Conservation (phyloP, 1,284 basidiomycete genomes). For the Ustilago hordei region DNA sequence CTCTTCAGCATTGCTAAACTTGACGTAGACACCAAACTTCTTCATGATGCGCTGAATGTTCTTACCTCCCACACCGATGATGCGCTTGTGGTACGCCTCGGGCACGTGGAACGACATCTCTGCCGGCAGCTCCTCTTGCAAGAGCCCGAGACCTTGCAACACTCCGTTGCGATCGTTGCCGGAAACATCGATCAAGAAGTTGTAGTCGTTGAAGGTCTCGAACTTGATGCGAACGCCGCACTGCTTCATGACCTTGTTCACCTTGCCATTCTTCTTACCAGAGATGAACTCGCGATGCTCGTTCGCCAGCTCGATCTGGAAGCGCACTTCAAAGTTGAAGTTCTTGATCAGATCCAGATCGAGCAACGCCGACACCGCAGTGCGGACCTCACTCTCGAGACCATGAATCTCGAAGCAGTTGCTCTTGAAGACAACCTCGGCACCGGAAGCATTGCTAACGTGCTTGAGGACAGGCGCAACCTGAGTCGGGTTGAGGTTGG, state of each 20-base stretch:
- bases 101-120: slow-evolving; percentile 99
- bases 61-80: slow-evolving; percentile 97
- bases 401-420: slow-evolving; percentile 98
- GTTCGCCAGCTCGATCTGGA: slow-evolving; percentile 97
- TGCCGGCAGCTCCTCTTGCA: slow-evolving; percentile 97
- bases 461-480: slow-evolving; percentile 87
- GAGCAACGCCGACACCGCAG: slow-evolving; percentile 85
- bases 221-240: slow-evolving; percentile 95
- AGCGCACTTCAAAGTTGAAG: slow-evolving; percentile 96
- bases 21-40: slow-evolving; percentile 98
- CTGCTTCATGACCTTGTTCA: slow-evolving; percentile 73
- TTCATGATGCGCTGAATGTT: slow-evolving; percentile 99
- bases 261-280: slow-evolving; percentile 71
- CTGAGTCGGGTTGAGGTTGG: slow-evolving; percentile 82
- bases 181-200: slow-evolving; percentile 90
- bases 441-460: slow-evolving; percentile 86
- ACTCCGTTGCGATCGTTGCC: slow-evolving; percentile 75
- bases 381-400: slow-evolving; percentile 89
- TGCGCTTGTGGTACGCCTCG: slow-evolving; percentile 97
- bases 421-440: slow-evolving; percentile 95
- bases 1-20: slow-evolving; percentile 98
- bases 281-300: slow-evolving; percentile 96
- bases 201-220: slow-evolving; percentile 98
- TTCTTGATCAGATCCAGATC: slow-evolving; percentile 91
- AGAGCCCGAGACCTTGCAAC: slow-evolving; percentile 85